These are phyloP conservation scores for Mariannaea elegans DNA, from an alignment of 2,329 filamentous ascomycete genomes.

Conservation along the genomic window DNA sequence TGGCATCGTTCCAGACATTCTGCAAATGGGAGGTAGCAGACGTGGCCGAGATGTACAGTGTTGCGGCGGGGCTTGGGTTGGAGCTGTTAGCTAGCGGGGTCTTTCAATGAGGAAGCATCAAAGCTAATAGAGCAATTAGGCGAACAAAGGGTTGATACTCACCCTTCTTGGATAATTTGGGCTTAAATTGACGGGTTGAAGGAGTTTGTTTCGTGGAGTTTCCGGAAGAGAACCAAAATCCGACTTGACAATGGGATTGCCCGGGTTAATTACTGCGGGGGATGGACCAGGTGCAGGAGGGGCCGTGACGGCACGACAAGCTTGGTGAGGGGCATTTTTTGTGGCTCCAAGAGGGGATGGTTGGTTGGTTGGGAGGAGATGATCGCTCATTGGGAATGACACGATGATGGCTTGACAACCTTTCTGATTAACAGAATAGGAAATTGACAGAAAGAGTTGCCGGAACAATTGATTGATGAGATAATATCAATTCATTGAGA, in stretches of 20 bases:
- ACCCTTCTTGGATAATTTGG: not conserved
- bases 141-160: not conserved
- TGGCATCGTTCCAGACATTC: constrained; percentile 58
- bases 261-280: not conserved
- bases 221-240: not conserved
- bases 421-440: too few relatives aligned
- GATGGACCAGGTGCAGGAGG: not conserved
- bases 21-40: constrained; percentile 4
- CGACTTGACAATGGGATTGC: not conserved
- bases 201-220: not conserved
- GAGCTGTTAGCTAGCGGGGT: not conserved
- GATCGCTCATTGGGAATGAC: too few relatives aligned
- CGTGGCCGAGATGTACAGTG: not conserved
- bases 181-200: not conserved
- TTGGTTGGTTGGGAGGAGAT: too few relatives aligned
- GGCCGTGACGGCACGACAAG: too few relatives aligned
- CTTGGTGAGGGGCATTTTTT: too few relatives aligned
- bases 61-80: not conserved
- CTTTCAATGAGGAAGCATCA: too few relatives aligned
- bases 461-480: too few relatives aligned
- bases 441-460: too few relatives aligned
- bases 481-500: too few relatives aligned
- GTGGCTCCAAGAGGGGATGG: too few relatives aligned
- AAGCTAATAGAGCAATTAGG: too few relatives aligned
- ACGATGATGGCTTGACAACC: too few relatives aligned